phyloP scores from a whole-genome alignment of 2,329 filamentous ascomycete species.

The Ploettnerulaceae sp. region DNA sequence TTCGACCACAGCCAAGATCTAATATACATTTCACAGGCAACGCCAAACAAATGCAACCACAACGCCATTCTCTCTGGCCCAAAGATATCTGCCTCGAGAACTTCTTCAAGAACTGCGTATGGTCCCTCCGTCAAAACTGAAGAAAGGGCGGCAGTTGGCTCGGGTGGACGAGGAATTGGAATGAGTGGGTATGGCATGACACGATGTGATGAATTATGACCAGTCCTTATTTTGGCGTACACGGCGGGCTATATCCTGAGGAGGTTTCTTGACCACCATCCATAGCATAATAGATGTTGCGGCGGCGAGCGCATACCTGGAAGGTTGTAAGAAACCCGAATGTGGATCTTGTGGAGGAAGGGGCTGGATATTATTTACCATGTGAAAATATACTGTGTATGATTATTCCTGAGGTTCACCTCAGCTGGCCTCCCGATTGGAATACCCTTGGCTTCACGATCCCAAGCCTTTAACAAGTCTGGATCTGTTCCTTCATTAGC shows the following conservation, averaged over 20 bases:
- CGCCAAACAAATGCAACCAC: constrained; percentile 65
- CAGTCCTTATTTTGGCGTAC: constrained; percentile 73
- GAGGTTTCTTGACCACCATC: constrained; percentile 87
- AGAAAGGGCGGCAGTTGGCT: constrained; percentile 36
- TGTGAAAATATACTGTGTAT: constrained; percentile 97
- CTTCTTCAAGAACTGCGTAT: constrained; percentile 77
- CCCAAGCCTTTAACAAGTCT: constrained; percentile 70
- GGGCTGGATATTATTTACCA: constrained; percentile 58
- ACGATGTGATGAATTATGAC: constrained; percentile 42
- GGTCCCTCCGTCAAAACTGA: constrained; percentile 50
- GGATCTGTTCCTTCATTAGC: constrained; percentile 51
- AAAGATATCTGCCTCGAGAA: constrained; percentile 75
- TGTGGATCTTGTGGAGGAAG: neutral
- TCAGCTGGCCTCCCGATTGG: constrained; percentile 84
- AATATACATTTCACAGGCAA: constrained; percentile 55
- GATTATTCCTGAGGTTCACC: constrained; percentile 93
- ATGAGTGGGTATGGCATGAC: constrained; percentile 26
- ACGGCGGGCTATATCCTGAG: constrained; percentile 65
- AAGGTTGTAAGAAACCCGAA: constrained; percentile 5
- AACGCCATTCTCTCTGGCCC: constrained; percentile 82
- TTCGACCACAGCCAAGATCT: constrained; percentile 8
- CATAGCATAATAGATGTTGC: constrained; percentile 94
- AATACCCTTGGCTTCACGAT: constrained; percentile 74
- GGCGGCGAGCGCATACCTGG: constrained; percentile 77
- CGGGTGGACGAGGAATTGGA: constrained; percentile 39